phyloP scores from a whole-genome alignment of 768 basidiomycete species.

The Mycena alexandri region DNA sequence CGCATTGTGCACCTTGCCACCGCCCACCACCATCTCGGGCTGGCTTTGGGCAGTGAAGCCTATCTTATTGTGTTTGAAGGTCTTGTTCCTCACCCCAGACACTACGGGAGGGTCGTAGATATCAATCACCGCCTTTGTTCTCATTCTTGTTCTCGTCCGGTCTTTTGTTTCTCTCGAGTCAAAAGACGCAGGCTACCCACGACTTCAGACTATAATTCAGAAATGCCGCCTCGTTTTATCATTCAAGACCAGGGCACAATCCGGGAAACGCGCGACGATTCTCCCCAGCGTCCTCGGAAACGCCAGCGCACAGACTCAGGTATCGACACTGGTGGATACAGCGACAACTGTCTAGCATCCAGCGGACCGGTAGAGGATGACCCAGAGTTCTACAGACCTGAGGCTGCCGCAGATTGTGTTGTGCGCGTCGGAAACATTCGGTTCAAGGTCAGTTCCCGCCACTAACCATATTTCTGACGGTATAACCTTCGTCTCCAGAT shows the following conservation, averaged over 20 bases:
- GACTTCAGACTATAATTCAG: not conserved
- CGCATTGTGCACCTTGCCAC: too few species aligned
- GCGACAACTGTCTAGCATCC: constrained; percentile 21
- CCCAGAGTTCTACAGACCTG: constrained; percentile 54
- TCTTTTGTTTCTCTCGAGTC: constrained; percentile 31
- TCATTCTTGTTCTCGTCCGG: constrained; percentile 17
- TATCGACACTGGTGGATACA: constrained; percentile 38
- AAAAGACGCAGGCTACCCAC: constrained; percentile 17
- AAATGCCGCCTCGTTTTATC: constrained; percentile 44
- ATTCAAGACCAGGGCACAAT: constrained; percentile 51
- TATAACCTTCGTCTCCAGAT: constrained; percentile 6
- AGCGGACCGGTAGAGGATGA: constrained; percentile 45
- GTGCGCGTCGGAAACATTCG: constrained; percentile 58
- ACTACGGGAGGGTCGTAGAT: not conserved
- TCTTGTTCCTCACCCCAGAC: not conserved
- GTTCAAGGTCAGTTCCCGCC: constrained; percentile 58
- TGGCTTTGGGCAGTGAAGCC: too few species aligned
- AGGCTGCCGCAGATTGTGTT: constrained; percentile 53
- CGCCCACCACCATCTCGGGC: too few species aligned
- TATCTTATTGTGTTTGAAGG: too few species aligned
- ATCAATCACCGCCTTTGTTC: constrained; percentile 19
- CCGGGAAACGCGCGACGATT: constrained; percentile 44
- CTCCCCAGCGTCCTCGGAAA: constrained; percentile 39
- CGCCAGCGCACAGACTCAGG: constrained; percentile 46
- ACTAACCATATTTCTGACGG: too few species aligned